Base-by-base conservation (phyloP, 1,284 basidiomycete species). In the Pterula multifida region DNA sequence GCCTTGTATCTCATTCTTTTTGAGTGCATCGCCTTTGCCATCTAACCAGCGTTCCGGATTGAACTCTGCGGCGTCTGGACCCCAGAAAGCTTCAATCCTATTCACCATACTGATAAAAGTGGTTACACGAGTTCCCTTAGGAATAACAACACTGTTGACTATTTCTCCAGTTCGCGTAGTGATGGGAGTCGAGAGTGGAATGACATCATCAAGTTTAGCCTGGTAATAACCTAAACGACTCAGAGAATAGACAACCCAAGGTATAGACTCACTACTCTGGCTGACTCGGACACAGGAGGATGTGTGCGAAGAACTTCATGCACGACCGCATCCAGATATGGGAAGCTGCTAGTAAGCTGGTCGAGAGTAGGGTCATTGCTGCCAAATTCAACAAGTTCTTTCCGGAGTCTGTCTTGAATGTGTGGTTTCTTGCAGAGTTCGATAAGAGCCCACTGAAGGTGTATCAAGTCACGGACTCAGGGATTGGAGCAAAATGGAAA, bases 241-340 rank as follows among this genome's bases (percentile, higher is more conserved):
- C 62, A 11, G 59, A 28, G 56, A 24, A 48, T 61, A 55, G 6
- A 60, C 15, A 17, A 59, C 55, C 12, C 61, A 49, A 9, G 9
- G 6, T 15, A 1, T 46, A 35, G 32, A 66, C 71, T n/a, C 63
- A 72, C 71, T 2, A 65, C 53, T 36, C 68, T 60, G 25, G 61
- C 59, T 53, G 68, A 65, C 66, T 72, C 63, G 60, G 64, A 1
- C 1, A 71, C 55, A 0, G 71, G 65, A 9, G 70, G 66, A 52
- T 72, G 70, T 1, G 70, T 67, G 66, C 58, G 68, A 60, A 69
- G 73, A 0, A 62, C 61, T 53, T 75, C 72, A 42, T 72, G 71
- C 1, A 71, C 66, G n/a, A 85, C 71, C 0, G 77, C 74, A 54
- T 83, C 76, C 19, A 85, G 69, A 58, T 76, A 81, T 0, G 73